Evolutionary conservation across 2,329 filamentous ascomycete genomes (phyloP).

Genomic region (Rutstroemia sp.): DNA sequence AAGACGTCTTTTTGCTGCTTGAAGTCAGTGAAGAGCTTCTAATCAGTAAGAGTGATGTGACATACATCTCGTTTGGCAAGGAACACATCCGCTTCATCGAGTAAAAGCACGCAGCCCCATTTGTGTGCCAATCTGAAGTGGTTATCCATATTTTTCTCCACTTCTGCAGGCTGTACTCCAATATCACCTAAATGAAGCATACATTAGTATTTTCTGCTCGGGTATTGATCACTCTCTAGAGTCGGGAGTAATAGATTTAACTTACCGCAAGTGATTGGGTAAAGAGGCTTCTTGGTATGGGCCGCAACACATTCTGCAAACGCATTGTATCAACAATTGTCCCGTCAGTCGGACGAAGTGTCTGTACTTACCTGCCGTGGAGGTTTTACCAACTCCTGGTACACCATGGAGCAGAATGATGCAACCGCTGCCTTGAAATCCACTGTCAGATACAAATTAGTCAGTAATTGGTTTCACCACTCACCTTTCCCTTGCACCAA

Average conservation of each 20-base stretch:
- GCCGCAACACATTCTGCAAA: too few species aligned
- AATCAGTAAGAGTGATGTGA: too few species aligned
- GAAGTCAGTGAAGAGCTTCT: neutral
- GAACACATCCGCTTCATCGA: slow-evolving; percentile 43
- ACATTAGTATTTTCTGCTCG: slow-evolving; percentile 15
- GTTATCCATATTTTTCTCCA: slow-evolving; percentile 17
- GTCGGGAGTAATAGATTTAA: too few species aligned
- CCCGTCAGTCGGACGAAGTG: too few species aligned
- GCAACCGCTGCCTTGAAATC: slow-evolving; percentile 15
- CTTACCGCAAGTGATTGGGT: too few species aligned
- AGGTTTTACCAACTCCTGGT: slow-evolving; percentile 21
- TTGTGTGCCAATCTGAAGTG: slow-evolving; percentile 19
- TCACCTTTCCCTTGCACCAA: too few species aligned
- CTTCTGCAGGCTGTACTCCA: slow-evolving; percentile 11
- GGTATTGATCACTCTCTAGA: slow-evolving; percentile 26
- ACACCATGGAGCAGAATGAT: slow-evolving; percentile 36
- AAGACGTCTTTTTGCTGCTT: slow-evolving; percentile 34
- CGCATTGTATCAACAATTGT: too few species aligned
- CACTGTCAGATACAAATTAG: too few species aligned
- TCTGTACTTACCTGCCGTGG: slow-evolving; percentile 25
- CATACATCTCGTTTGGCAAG: slow-evolving; percentile 22
- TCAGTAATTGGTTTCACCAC: too few species aligned
- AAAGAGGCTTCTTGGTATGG: too few species aligned
- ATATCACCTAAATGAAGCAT: slow-evolving; percentile 12
- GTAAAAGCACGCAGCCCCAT: slow-evolving; percentile 18